These are phyloP conservation scores for Ramichloridium luteum DNA, from an alignment of 2,329 filamentous ascomycete genomes.

Conservation along the genomic window DNA sequence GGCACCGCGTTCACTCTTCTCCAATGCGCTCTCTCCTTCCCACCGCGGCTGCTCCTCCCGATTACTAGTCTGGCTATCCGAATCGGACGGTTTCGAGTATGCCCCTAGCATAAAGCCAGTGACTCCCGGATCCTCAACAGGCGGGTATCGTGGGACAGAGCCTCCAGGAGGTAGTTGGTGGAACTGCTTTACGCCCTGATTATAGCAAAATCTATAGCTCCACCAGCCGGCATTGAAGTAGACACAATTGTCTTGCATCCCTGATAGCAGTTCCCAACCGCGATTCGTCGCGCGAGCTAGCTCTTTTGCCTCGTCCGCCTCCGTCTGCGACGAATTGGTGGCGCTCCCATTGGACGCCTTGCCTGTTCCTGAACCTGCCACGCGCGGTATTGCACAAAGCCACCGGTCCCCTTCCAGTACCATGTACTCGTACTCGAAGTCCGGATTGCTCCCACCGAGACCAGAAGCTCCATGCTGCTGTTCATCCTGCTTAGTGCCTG, in stretches of 20 bases:
- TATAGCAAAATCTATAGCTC: conserved; percentile 93
- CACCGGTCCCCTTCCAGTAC: conserved; percentile 58
- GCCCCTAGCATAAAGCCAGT: conserved; percentile 66
- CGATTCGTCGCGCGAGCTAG: conserved; percentile 61
- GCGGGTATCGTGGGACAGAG: conserved; percentile 55
- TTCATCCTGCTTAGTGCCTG: background rate
- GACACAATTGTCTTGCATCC: conserved; percentile 68
- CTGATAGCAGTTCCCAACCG: conserved; percentile 67
- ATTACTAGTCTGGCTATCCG: too few species aligned
- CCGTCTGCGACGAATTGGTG: conserved; percentile 21
- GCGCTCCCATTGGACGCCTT: conserved; percentile 34
- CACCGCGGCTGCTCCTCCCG: conserved; percentile 13
- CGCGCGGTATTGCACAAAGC: conserved; percentile 70
- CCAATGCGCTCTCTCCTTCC: conserved; percentile 17
- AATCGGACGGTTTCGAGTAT: too few species aligned
- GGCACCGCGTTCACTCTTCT: conserved; percentile 17
- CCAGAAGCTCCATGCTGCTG: conserved; percentile 6
- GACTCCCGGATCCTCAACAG: conserved; percentile 62
- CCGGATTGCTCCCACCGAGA: conserved; percentile 7
- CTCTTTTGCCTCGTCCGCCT: conserved; percentile 66
- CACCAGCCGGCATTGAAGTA: conserved; percentile 85
- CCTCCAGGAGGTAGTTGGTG: conserved; percentile 64
- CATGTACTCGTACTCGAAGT: conserved; percentile 56
- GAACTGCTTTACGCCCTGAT: conserved; percentile 76
- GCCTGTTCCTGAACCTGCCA: conserved; percentile 27